Base-by-base conservation (phyloP, 805 yeast species). In the Alloascoidea africana region DNA sequence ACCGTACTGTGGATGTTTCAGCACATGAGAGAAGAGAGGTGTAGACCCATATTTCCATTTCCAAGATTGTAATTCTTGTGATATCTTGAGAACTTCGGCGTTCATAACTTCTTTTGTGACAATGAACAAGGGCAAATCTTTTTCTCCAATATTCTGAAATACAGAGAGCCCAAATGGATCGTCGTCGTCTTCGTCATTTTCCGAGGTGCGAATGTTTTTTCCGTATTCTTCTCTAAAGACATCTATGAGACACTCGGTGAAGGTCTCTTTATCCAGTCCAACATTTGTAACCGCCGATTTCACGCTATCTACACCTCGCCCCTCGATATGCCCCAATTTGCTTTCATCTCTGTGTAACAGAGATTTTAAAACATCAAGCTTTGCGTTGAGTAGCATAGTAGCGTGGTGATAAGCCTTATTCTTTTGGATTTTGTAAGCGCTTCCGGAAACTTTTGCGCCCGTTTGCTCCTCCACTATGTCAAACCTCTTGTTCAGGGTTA, bases 341-440 rank as follows among this genome's bases (percentile, higher is more conserved):
- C 56, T 43, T 6, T 58, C 55, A 33, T 63, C 66, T 13, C 76
- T 60, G 27, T 67, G 65, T 41, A 91, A 60, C 11, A 84, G 52
- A n/a, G 70, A 62, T 1, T 75, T 62, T 41, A 91, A 61, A 1
- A 65, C 56, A n/a, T 63, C 63, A 17, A 91, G 56, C 30, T 75
- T 63, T 33, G 93, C 75, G 39, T 70, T 59, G 16, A 91, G 60
- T 4, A 91, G 62, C 95, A 91, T 83, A 0, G 99, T 91, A 0
- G 96, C 98, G 59, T 91, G 99, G 52, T 91, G 98, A 46, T 87
- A 78, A 4, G 94, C 75, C 46, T 74, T 73, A 0, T 91, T 87
- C 36, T 69, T 67, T 3, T 94, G 76, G 19, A 91, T 64, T 52
- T 87, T 87, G 56, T 72, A 91, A 0, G 98, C 96, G 4, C 94